A percentile compares a stretch with the other conserved stretches of the same genome.
Evolutionary conservation across 2,329 filamentous ascomycete genomes (phyloP).

Genomic region (Alternaria consortialis): DNA sequence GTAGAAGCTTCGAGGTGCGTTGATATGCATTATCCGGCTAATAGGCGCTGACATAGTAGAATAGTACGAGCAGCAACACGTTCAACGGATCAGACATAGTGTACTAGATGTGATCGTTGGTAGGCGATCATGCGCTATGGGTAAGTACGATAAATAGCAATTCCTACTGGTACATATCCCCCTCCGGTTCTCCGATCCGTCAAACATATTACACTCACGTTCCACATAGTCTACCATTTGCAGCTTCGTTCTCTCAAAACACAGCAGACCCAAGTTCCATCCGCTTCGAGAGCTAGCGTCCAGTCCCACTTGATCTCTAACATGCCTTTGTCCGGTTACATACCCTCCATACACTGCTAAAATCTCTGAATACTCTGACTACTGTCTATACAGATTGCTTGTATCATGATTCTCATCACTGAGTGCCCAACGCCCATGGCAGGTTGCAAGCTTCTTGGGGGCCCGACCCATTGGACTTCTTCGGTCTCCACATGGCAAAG

Average conservation of each 20-base stretch:
- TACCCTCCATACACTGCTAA: background rate
- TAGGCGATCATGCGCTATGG: background rate
- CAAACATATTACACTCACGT: background rate
- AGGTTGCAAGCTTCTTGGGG: conserved; percentile 25
- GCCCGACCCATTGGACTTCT: conserved; percentile 25
- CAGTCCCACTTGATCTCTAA: background rate
- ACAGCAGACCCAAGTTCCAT: background rate
- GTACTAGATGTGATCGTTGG: background rate
- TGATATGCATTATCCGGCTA: background rate
- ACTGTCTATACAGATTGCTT: background rate
- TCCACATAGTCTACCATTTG: background rate
- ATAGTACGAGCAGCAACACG: background rate
- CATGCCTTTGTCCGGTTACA: background rate
- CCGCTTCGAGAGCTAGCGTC: background rate
- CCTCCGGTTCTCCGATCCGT: background rate
- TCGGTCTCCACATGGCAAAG: conserved; percentile 48
- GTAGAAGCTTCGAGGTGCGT: background rate
- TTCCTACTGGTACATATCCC: background rate
- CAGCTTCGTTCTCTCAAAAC: background rate
- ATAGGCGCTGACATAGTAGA: background rate
- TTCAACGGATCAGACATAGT: background rate
- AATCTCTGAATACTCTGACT: background rate
- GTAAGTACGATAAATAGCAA: background rate
- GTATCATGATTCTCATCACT: background rate
- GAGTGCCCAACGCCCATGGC: conserved; percentile 32